Conservation (phyloP, 495 filamentous ascomycete species). For the Aspergillus coremiiformis region DNA sequence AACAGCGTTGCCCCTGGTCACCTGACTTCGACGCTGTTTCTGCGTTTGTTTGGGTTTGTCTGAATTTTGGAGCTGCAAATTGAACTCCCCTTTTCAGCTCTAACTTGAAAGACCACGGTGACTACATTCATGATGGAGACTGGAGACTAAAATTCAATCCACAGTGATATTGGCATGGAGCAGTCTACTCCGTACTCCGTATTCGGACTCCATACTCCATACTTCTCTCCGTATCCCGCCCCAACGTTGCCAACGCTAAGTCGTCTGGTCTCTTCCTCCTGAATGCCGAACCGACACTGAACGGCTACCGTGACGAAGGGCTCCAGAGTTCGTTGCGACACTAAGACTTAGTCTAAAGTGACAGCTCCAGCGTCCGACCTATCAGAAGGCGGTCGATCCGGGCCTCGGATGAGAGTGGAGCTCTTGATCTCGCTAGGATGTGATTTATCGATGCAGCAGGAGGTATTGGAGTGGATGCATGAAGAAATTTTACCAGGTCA, state of each 20-base stretch:
- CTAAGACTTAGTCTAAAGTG: neutral
- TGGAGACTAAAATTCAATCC: neutral
- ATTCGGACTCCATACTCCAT: neutral
- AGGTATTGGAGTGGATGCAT: slow-evolving; percentile 5
- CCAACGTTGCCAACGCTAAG: neutral
- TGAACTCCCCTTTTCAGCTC: no score
- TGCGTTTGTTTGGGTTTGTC: no score
- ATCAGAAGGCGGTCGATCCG: neutral
- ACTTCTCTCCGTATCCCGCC: neutral
- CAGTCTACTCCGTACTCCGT: neutral
- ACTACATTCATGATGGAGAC: no score
- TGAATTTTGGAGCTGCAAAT: no score
- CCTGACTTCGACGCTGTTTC: no score
- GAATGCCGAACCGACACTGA: slow-evolving; percentile 1
- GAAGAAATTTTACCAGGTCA: slow-evolving; percentile 1
- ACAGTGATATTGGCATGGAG: neutral
- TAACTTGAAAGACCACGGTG: no score
- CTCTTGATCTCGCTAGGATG: neutral
- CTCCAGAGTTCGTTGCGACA: neutral
- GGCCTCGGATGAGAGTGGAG: neutral
- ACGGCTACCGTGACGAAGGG: slow-evolving; percentile 4
- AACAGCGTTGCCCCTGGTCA: no score
- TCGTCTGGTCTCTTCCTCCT: slow-evolving; percentile 6
- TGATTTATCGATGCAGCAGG: neutral
- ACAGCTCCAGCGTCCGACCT: slow-evolving; percentile 2